Evolutionary conservation across 768 basidiomycete species (phyloP), one percentile per base, ranked within the genome.

Genomic region (Mycena chlorophos): DNA sequence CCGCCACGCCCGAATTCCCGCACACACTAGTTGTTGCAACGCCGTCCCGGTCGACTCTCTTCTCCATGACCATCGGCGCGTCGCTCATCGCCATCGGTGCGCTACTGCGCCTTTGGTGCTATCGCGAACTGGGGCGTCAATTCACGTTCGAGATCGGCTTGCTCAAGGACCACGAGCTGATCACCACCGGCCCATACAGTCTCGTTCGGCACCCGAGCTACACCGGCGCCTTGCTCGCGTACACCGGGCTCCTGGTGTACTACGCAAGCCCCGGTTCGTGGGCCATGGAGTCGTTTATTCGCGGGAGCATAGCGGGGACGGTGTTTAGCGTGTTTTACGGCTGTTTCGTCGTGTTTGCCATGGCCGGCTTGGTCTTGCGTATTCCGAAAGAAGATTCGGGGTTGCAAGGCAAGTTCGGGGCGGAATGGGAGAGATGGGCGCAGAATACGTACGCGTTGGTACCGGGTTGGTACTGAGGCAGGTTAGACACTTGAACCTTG

Each of bases 191-290:
- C 0, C 70, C 73, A 6, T 73, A 74, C 54, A 30, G 55, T 25
- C 51, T 69, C 19, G 68, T 72, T 10, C 72, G 73, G 29, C 73
- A 73, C 54, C 72, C 73, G 3, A 58, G 64, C 20, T 75, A 75
- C 50, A 56, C 67, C 0, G 72, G 66, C 20, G 60, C 58, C 1
- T 37, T 66, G 26, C 42, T 78, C 2, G 57, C 65, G 5, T 54
- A 57, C n/a, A 4, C 63, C 0, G 73, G 75, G 0, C 58, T 70
- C 49, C 64, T 72, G n/a, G 50, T 74, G 22, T 62, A 67, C 22
- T 66, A 70, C 37, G 65, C 61, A 10, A 68, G 68, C 34, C 66
- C 62, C 0, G 73, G 71, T 2, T 73, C 74, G 1, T 69, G 66
- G 67, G 26, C 68, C 25, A 65, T 61, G 54, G 66, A 69, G 46